Conservation (phyloP, 805 yeast species). For the Candida broadrunensis region DNA sequence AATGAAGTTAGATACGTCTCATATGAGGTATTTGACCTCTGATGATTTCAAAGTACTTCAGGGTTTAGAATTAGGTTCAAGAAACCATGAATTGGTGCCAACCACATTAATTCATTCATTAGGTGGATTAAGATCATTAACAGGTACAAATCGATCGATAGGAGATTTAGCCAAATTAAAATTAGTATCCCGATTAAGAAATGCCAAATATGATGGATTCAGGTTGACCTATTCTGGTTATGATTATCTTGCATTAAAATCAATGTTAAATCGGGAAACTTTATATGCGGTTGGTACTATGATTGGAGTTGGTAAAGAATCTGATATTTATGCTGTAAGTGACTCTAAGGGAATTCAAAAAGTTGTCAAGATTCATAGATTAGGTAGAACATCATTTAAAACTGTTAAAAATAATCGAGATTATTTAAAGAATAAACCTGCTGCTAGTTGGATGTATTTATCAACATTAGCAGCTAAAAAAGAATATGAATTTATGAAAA, state of each 20-base stretch:
- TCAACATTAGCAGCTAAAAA: slow-evolving; percentile 88
- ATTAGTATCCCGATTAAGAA: slow-evolving; percentile 72
- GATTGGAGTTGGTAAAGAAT: slow-evolving; percentile 97
- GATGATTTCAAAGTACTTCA: slow-evolving; percentile 89
- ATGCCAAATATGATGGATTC: slow-evolving; percentile 95
- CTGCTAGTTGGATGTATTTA: slow-evolving; percentile 89
- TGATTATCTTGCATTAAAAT: slow-evolving; percentile 86
- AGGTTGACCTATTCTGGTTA: slow-evolving; percentile 84
- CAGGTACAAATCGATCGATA: slow-evolving; percentile 75
- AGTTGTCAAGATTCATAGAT: slow-evolving; percentile 85
- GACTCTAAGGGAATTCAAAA: slow-evolving; percentile 59
- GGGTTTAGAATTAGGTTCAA: slow-evolving; percentile 87
- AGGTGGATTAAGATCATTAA: slow-evolving; percentile 71
- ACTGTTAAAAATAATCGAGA: slow-evolving; percentile 94
- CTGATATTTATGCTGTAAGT: slow-evolving; percentile 85
- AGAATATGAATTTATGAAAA: slow-evolving; percentile 85
- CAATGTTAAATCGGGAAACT: slow-evolving; percentile 72
- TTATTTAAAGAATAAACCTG: slow-evolving; percentile 70
- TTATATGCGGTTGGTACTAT: slow-evolving; percentile 78
- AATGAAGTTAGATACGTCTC: slow-evolving; percentile 93
- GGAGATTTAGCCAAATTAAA: slow-evolving; percentile 85
- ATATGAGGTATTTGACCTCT: slow-evolving; percentile 87
- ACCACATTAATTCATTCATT: slow-evolving; percentile 76
- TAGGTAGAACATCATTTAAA: slow-evolving; percentile 91
- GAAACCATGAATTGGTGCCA: slow-evolving; percentile 94